phyloP scores from a whole-genome alignment of 2,329 filamentous ascomycete genomes.

The Colletotrichum shisoi region DNA sequence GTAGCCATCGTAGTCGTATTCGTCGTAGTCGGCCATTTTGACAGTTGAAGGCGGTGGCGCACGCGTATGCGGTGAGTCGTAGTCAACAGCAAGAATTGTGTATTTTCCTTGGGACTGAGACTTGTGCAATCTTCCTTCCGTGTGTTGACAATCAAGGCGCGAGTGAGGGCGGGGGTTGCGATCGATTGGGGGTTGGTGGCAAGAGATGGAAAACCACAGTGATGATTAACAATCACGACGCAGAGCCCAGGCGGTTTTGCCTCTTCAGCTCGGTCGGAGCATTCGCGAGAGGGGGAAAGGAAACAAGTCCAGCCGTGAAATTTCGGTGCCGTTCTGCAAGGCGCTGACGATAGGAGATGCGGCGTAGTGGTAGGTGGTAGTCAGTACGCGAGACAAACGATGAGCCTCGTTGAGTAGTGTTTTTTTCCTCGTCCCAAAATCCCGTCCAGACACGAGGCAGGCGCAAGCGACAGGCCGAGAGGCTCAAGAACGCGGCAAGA shows the following conservation, averaged over 20 bases:
- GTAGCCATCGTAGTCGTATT: constrained; percentile 73
- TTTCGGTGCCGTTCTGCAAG: neutral
- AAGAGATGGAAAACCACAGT: constrained; percentile 23
- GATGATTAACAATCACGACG: constrained; percentile 36
- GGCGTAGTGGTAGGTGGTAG: neutral
- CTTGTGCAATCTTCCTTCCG: neutral
- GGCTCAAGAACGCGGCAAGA: constrained; percentile 15
- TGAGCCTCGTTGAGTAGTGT: constrained; percentile 12
- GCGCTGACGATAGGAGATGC: neutral
- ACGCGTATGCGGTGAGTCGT: neutral
- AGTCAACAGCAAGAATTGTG: neutral
- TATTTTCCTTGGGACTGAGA: neutral
- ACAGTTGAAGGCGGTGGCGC: neutral
- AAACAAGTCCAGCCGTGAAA: constrained; percentile 5
- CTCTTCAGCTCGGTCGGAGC: constrained; percentile 28
- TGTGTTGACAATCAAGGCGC: neutral
- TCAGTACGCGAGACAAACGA: neutral
- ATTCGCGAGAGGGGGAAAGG: constrained; percentile 15
- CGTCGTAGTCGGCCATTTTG: constrained; percentile 65
- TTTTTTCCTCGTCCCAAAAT: constrained; percentile 21
- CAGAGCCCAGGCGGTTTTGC: constrained; percentile 35
- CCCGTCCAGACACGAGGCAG: constrained; percentile 2
- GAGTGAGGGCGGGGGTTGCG: constrained; percentile 15
- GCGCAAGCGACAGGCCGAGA: constrained; percentile 10
- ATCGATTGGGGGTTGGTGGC: constrained; percentile 23